Evolutionary conservation across 2,329 filamentous ascomycete species (phyloP).

Genomic region (Laburnicola sp.): DNA sequence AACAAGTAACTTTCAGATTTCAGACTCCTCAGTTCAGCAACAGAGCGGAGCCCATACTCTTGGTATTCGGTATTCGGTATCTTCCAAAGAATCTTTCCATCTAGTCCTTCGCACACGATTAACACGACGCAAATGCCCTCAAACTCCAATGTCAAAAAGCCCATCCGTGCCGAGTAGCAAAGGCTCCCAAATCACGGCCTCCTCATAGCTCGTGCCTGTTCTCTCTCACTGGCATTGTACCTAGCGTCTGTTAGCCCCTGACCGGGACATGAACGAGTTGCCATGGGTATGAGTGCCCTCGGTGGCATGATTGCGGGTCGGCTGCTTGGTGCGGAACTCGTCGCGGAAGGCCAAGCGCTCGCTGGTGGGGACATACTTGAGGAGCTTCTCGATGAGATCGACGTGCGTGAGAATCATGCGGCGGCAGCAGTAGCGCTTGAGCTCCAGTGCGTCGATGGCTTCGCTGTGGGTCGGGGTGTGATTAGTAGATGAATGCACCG

Average conservation of each 20-base stretch:
- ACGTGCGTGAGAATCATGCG: constrained; percentile 99
- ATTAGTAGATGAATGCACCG: constrained; percentile 14
- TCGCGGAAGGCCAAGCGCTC: constrained; percentile 15
- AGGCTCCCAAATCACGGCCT: not conserved
- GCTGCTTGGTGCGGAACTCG: constrained; percentile 9
- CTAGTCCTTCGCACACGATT: too few relatives aligned
- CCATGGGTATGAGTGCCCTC: not conserved
- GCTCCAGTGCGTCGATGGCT: constrained; percentile 91
- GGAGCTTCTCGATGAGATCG: constrained; percentile 95
- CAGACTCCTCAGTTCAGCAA: too few relatives aligned
- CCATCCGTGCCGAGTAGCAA: too few relatives aligned
- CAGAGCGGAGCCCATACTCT: too few relatives aligned
- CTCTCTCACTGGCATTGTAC: constrained; percentile 43
- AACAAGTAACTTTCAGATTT: too few relatives aligned
- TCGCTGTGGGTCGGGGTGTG: constrained; percentile 61
- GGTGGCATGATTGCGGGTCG: not conserved
- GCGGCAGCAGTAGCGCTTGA: constrained; percentile 96
- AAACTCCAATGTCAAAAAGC: too few relatives aligned
- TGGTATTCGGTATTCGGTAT: too few relatives aligned
- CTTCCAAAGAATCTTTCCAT: too few relatives aligned
- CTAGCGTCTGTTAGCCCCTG: constrained; percentile 32
- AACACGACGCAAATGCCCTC: too few relatives aligned
- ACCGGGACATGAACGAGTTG: constrained; percentile 12
- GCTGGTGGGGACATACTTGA: constrained; percentile 52
- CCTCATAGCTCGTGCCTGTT: constrained; percentile 37